Evolutionary conservation across 352 stramenopile species (phyloP).

Genomic region (Plasmopara viticola): DNA sequence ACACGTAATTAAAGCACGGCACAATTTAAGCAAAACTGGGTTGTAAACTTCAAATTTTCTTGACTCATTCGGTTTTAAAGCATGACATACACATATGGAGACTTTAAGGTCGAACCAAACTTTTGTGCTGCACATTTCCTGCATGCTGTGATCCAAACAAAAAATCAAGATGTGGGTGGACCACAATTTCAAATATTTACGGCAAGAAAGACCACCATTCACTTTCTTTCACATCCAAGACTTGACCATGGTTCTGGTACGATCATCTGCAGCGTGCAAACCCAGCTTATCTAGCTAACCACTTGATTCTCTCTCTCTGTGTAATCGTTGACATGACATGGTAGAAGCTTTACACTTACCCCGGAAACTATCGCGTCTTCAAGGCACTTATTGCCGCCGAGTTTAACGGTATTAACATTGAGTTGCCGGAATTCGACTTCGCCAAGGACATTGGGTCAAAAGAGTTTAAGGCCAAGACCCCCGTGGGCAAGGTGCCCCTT

Average conservation of each 20-base stretch:
- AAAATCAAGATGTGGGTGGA: neutral
- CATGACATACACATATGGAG: too few species aligned
- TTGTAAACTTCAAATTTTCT: too few species aligned
- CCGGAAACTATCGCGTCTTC: constrained; percentile 89
- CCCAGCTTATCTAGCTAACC: neutral
- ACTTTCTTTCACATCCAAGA: neutral
- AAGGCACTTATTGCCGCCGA: constrained; percentile 93
- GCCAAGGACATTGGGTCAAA: constrained; percentile 48
- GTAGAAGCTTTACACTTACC: constrained; percentile 86
- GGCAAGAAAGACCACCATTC: neutral
- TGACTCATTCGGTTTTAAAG: too few species aligned
- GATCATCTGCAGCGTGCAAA: neutral
- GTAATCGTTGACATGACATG: neutral
- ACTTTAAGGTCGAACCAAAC: too few species aligned
- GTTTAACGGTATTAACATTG: constrained; percentile 86
- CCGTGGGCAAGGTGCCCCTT: constrained; percentile 80
- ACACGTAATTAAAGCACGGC: too few species aligned
- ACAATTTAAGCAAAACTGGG: too few species aligned
- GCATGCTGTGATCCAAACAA: too few species aligned
- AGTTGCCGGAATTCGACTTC: constrained; percentile 73
- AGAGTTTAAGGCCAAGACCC: constrained; percentile 81
- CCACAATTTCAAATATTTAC: neutral
- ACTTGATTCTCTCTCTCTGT: neutral
- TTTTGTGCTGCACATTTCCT: too few species aligned
- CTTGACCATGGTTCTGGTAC: neutral